A percentile compares a stretch with the other conserved stretches of the same genome.
Evolutionary conservation across 176 grass and related monocot genomes (phyloP).

Genomic region (Cocos nucifera): DNA sequence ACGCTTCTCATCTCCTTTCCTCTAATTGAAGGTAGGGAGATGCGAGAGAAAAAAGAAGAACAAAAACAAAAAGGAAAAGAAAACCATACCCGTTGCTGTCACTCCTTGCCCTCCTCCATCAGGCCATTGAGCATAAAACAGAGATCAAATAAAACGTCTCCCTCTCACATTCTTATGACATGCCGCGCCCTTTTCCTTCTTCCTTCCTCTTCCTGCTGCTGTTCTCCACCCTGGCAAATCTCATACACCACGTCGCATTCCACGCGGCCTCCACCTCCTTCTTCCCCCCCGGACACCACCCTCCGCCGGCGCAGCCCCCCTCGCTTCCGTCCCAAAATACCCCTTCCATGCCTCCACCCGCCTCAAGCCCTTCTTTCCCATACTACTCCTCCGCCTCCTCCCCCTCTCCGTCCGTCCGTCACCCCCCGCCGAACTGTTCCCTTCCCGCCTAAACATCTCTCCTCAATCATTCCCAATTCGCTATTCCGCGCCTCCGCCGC

Average conservation of each 20-base stretch:
- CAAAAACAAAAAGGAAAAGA: no score
- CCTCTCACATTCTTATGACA: constrained; percentile 14
- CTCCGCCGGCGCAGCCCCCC: constrained; percentile 23
- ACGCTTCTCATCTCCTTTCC: no score
- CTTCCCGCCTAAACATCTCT: constrained; percentile 41
- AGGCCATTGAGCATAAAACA: no score
- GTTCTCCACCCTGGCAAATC: constrained; percentile 12
- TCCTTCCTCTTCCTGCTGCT: constrained; percentile 26
- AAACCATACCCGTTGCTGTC: background rate
- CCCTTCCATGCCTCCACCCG: constrained; percentile 12
- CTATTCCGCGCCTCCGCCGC: background rate
- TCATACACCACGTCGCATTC: background rate
- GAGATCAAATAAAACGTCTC: no score
- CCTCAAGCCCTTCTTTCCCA: constrained; percentile 31
- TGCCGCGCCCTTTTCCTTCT: constrained; percentile 23
- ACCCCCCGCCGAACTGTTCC: constrained; percentile 1
- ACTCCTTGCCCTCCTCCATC: background rate
- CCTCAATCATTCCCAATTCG: constrained; percentile 41
- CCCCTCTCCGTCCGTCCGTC: background rate
- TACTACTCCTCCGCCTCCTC: constrained; percentile 25
- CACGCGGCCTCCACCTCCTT: constrained; percentile 48
- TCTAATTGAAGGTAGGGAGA: no score
- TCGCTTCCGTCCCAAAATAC: background rate
- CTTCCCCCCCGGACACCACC: constrained; percentile 27
- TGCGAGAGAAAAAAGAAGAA: no score